Evolutionary conservation across 352 stramenopile genomes (phyloP), one percentile per base, ranked within the genome.

Genomic region (Phytophthora cajani): DNA sequence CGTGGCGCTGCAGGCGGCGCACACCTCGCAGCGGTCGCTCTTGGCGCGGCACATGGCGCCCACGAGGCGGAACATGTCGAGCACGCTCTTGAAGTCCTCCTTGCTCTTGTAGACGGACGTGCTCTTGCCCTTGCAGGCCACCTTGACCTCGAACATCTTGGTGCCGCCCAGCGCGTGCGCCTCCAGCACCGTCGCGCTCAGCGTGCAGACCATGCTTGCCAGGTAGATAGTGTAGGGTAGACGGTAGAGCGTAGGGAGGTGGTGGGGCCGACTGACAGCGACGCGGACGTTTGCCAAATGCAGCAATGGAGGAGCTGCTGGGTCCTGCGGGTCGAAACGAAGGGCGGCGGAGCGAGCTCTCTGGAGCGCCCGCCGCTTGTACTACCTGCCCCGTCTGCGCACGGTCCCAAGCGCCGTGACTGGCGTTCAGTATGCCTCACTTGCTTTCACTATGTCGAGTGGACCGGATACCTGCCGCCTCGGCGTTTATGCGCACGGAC

Each of bases 71-170:
- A 93, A 91, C 85, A 93, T 93, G 72, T 91, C 81, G 44, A 91
- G 76, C 58, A 93, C 82, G 71, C 81, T 91, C 71, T 90, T 89
- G 62, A 93, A 92, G 70, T 93, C 85, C 67, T 93, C 82, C 66
- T 91, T 92, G 64, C 81, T 92, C 82, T 95, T 95, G 80, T 91
- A 91, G 65, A 90, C 80, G 23, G 78, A 84, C 52, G 82, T 90
- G 57, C 81, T 88, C 72, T 90, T 89, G 72, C 87, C 87, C 65
- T 88, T 89, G 79, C 83, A 91, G 27, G 72, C 59, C 58, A 93
- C 80, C 67, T 92, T 93, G 54, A 95, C 85, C 67, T 92, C 83
- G 72, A 90, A 95, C 85, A 93, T 93, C 74, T 91, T 87, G 62
- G 76, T 88, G 55, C 84, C 84, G 55, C 85, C 79, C 32, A 95